phyloP scores from a whole-genome alignment of 176 grass and related monocot genomes.

The Bolboschoenus planiculmis region DNA sequence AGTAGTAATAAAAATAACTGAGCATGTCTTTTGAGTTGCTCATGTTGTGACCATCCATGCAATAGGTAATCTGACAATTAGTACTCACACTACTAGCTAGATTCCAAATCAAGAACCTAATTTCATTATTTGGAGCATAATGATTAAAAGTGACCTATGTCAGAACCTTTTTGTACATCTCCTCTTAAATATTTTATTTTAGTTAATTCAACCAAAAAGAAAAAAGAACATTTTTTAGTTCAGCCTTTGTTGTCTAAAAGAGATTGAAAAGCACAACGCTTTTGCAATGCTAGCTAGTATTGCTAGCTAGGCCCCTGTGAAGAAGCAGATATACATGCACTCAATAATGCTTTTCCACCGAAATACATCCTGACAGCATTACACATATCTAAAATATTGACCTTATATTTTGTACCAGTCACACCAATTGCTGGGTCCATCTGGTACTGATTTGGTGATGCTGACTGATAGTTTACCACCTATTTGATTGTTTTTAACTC shows the following conservation, averaged over 20 bases:
- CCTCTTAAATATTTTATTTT: neutral
- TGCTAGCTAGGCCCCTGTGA: neutral
- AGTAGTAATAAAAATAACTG: too few relatives aligned
- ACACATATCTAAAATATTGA: neutral
- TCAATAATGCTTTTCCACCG: constrained; percentile 14
- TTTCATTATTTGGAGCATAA: neutral
- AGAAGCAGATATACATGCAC: neutral
- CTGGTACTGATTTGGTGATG: neutral
- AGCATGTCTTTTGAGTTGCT: too few relatives aligned
- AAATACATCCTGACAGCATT: neutral
- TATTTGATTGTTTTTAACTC: neutral
- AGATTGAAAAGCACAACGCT: constrained; percentile 11
- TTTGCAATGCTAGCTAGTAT: constrained; percentile 14
- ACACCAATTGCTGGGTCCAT: neutral
- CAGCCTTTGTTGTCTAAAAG: neutral
- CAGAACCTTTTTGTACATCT: neutral
- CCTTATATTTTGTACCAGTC: neutral
- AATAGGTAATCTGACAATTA: neutral
- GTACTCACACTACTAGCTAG: neutral
- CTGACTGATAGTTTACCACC: neutral
- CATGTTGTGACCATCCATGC: neutral
- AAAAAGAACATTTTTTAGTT: neutral
- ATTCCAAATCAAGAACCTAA: neutral
- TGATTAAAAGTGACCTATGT: neutral
- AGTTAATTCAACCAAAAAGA: neutral